Conservation (phyloP, 495 filamentous ascomycete genomes). For the Penicillium verhagenii region DNA sequence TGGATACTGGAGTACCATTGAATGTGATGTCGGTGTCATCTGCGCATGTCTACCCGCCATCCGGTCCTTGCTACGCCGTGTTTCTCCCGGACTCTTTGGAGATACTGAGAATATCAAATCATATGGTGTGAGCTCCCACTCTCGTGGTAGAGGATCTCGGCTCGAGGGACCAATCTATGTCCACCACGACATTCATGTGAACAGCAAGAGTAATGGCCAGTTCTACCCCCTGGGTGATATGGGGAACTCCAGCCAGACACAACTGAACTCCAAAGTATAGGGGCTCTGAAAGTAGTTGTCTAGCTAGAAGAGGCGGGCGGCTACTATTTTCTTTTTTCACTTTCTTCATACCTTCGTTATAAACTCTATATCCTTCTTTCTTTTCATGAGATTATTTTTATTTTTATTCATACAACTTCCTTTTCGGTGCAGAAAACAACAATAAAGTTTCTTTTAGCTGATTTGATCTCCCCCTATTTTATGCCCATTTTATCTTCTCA, state of each 20-base stretch:
- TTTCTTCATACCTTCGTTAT: not conserved
- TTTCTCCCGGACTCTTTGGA: slow-evolving; percentile 27
- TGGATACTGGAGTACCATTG: slow-evolving; percentile 36
- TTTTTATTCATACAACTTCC: too few species aligned
- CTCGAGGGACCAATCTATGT: slow-evolving; percentile 12
- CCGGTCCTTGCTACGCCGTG: slow-evolving; percentile 25
- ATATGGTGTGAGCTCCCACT: slow-evolving; percentile 18
- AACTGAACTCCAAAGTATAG: slow-evolving; percentile 4
- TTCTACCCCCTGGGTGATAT: slow-evolving; percentile 28
- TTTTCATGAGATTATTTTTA: too few species aligned
- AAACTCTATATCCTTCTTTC: too few species aligned
- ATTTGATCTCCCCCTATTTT: too few species aligned
- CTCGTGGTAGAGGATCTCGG: slow-evolving; percentile 19
- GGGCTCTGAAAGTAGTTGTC: not conserved
- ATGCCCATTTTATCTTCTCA: too few species aligned
- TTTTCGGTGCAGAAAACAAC: too few species aligned
- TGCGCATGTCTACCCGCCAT: slow-evolving; percentile 37
- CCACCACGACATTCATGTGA: slow-evolving; percentile 10
- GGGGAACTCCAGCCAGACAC: slow-evolving; percentile 25
- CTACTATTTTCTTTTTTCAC: not conserved
- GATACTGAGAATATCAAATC: slow-evolving; percentile 22
- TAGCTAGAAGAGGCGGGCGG: not conserved
- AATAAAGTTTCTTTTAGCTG: too few species aligned
- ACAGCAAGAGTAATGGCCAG: slow-evolving; percentile 18
- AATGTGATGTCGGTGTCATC: slow-evolving; percentile 34